Evolutionary conservation across 2,329 filamentous ascomycete genomes (phyloP), one percentile per base, ranked within the genome.

Genomic region (Cladosporium colombiae): DNA sequence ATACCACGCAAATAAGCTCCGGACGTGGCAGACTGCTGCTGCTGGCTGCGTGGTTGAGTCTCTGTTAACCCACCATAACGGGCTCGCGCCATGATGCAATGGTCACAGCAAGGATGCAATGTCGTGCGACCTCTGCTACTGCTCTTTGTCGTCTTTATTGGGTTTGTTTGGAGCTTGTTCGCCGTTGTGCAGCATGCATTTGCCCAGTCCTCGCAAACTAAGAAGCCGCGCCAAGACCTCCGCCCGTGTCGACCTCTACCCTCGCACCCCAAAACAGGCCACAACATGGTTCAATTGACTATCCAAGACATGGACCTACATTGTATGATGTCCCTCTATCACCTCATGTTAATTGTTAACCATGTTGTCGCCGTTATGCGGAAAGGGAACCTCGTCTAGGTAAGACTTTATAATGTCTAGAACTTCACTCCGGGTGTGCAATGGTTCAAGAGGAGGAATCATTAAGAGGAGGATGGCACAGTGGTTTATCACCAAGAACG

Each of bases 211-310:
- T 62, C 60, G 53, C 60, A 53, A 55, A 55, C 60, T 40, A 52
- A 33, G 23, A 40, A 40, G 35, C 60, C 23, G 40, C 37, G 61
- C 61, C 61, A 57, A 64, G 61, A 57, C 52, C 14, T 31, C 18
- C 44, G 58, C 27, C 18, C 11, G 27, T 6, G 16, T 40, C 60
- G 14, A 29, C 49, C 46, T 37, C 44, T 66, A 37, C 50, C 61
- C 33, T 61, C 31, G 50, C 68, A 29, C 53, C 40, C 21, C 57
- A 56, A 66, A 62, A 68, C 68, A 60, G 55, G 52, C 53, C 46
- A 33, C 40, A 18, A 64, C 18, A 68, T 55, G 37, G 57, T 65
- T 27, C 50, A 62, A 52, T 59, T 16, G 14, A 59, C 23, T 29
- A 52, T 58, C 21, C 8, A 59, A 64, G 3, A 62, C 62, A 64